Conservation (phyloP, 805 yeast species). For the Wickerhamomyces tratensis region DNA sequence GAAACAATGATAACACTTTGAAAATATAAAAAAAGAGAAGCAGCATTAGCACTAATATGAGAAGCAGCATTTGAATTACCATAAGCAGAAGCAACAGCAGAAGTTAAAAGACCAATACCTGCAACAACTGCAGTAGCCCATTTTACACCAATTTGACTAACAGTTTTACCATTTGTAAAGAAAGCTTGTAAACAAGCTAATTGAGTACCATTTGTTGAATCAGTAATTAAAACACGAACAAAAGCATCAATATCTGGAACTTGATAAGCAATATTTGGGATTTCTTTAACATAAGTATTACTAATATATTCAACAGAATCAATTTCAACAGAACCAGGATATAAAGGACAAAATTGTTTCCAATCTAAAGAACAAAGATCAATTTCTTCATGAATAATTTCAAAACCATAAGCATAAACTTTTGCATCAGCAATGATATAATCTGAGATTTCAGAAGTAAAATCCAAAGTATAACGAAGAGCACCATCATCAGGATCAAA, state of each 20-base stretch:
- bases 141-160: constrained; percentile 69
- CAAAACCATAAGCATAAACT: constrained; percentile 82
- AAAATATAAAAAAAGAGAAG: constrained; percentile 77
- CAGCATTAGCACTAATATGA: constrained; percentile 79
- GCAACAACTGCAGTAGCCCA: constrained; percentile 94
- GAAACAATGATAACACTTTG: constrained; percentile 78
- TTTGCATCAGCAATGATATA: constrained; percentile 59
- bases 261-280: constrained; percentile 79
- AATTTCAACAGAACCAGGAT: constrained; percentile 73
- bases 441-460: constrained; percentile 59
- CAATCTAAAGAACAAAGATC: constrained; percentile 56
- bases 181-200: constrained; percentile 71
- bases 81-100: constrained; percentile 75
- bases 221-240: constrained; percentile 41
- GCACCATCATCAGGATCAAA: constrained; percentile 67
- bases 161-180: constrained; percentile 72
- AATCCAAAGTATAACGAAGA: constrained; percentile 56
- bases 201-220: constrained; percentile 25
- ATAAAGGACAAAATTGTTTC: constrained; percentile 86
- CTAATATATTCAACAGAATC: constrained; percentile 58
- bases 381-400: constrained; percentile 45
- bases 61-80: constrained; percentile 89
- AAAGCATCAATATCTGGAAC: constrained; percentile 86
- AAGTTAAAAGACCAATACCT: constrained; percentile 74
- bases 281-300: constrained; percentile 34